These are phyloP conservation scores for Eragrostis nindensis DNA, from an alignment of 176 grass and related monocot genomes.

Conservation along the genomic window DNA sequence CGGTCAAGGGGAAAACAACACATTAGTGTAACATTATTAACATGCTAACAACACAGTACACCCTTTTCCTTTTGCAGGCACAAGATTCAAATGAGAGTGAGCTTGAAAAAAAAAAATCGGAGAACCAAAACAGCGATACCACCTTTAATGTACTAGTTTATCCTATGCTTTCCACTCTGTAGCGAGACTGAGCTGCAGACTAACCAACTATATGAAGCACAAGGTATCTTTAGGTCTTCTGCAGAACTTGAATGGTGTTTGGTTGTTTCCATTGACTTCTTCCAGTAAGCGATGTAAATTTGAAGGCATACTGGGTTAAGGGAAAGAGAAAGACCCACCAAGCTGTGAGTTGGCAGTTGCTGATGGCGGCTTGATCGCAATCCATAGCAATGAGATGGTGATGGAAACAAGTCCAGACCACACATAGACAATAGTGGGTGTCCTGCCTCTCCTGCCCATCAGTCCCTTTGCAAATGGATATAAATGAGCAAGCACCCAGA, in stretches of 20 bases:
- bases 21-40: conserved; percentile 44
- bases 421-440: conserved; percentile 91
- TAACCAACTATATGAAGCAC: conserved; percentile 22
- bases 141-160: conserved; percentile 33
- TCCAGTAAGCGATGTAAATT: conserved; percentile 33
- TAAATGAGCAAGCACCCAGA: conserved; percentile 96
- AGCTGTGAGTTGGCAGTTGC: conserved; percentile 63
- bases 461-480: conserved; percentile 98
- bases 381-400: conserved; percentile 89
- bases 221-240: conserved; percentile 32
- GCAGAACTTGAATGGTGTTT: conserved; percentile 27
- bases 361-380: conserved; percentile 90
- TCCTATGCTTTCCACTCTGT: conserved; percentile 40
- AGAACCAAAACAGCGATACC: conserved; percentile 45
- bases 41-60: conserved; percentile 41
- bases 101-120: conserved; percentile 37
- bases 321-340: conserved; percentile 85
- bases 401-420: conserved; percentile 92
- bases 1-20: conserved; percentile 22
- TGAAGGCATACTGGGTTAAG: conserved; percentile 56
- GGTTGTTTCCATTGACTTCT: conserved; percentile 2
- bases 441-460: conserved; percentile 96
- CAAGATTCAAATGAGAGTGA: conserved; percentile 40
- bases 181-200: conserved; percentile 31
- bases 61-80: conserved; percentile 41